These are phyloP conservation scores for Coniella lustricola DNA, from an alignment of 2,329 filamentous ascomycete species.

Conservation along the genomic window DNA sequence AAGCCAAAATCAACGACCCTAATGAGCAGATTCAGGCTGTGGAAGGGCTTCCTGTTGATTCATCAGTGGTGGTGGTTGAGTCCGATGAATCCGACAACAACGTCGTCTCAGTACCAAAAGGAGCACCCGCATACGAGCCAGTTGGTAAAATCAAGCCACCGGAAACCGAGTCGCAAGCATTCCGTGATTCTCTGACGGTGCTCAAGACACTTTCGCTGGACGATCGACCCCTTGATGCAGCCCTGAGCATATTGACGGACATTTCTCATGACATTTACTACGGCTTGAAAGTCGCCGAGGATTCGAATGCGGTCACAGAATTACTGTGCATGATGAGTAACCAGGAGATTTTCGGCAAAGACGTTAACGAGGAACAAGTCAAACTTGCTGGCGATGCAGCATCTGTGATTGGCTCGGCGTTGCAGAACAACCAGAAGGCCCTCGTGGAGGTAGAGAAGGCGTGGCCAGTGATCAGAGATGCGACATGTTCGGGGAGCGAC, in stretches of 20 bases:
- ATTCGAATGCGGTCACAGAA: constrained; percentile 43
- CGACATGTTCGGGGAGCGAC: constrained; percentile 27
- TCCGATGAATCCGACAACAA: constrained; percentile 36
- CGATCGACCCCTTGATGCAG: constrained; percentile 36
- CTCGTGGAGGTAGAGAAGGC: constrained; percentile 42
- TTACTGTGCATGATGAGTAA: constrained; percentile 49
- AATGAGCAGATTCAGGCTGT: constrained; percentile 40
- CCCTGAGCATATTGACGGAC: constrained; percentile 53
- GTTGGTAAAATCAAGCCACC: constrained; percentile 52
- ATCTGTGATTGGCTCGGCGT: constrained; percentile 46
- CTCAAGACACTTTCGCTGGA: constrained; percentile 32
- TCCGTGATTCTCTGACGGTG: constrained; percentile 40
- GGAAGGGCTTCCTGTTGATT: constrained; percentile 45
- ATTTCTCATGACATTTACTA: constrained; percentile 65
- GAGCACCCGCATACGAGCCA: constrained; percentile 50
- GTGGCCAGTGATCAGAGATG: constrained; percentile 37
- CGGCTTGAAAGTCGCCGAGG: constrained; percentile 54
- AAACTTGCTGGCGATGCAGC: constrained; percentile 42
- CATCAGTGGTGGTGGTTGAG: constrained; percentile 48
- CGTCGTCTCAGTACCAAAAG: constrained; percentile 33
- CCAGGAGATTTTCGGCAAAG: constrained; percentile 19
- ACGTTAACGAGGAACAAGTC: constrained; percentile 20
- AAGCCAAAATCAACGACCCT: constrained; percentile 60
- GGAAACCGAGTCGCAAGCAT: constrained; percentile 31
- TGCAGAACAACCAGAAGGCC: constrained; percentile 61